phyloP scores from a whole-genome alignment of 176 grass and related monocot species.

The Saccharum spontaneum region DNA sequence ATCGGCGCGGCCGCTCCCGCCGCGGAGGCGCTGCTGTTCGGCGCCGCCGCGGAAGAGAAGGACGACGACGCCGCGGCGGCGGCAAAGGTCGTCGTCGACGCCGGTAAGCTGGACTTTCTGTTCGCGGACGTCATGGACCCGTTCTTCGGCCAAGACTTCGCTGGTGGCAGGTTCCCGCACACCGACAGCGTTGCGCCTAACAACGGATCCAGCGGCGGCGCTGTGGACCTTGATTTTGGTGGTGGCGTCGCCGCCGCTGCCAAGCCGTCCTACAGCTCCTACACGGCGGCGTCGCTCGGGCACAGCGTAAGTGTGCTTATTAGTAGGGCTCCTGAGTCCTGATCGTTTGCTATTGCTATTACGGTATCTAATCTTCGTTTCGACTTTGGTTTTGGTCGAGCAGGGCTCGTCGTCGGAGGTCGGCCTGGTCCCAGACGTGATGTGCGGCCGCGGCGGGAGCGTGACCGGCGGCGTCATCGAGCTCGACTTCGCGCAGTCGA shows the following conservation, averaged over 20 bases:
- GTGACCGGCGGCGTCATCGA: conserved; percentile 40
- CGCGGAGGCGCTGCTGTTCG: conserved; percentile 1
- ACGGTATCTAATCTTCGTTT: not conserved
- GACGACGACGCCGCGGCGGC: not conserved
- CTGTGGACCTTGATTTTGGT: conserved; percentile 44
- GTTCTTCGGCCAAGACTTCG: conserved; percentile 53
- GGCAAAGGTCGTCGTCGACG: not conserved
- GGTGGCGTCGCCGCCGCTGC: not conserved
- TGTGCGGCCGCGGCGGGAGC: conserved; percentile 33
- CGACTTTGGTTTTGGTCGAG: not conserved
- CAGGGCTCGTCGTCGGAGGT: conserved; percentile 78
- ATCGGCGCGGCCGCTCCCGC: not conserved
- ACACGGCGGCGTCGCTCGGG: conserved; percentile 54
- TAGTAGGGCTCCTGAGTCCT: too few relatives aligned
- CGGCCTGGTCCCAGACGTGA: conserved; percentile 67
- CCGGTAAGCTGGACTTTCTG: conserved; percentile 44
- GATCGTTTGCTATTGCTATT: not conserved
- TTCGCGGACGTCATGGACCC: conserved; percentile 54
- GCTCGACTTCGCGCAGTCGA: conserved; percentile 51
- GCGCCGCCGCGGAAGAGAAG: conserved; percentile 5
- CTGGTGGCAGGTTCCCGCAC: conserved; percentile 20
- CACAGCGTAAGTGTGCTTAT: conserved; percentile 54
- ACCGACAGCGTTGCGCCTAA: conserved; percentile 67
- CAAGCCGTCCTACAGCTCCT: conserved; percentile 59
- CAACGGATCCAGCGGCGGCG: conserved; percentile 4